These are phyloP conservation scores for Fusarium multiceps DNA, from an alignment of 2,329 filamentous ascomycete genomes.

Conservation along the genomic window DNA sequence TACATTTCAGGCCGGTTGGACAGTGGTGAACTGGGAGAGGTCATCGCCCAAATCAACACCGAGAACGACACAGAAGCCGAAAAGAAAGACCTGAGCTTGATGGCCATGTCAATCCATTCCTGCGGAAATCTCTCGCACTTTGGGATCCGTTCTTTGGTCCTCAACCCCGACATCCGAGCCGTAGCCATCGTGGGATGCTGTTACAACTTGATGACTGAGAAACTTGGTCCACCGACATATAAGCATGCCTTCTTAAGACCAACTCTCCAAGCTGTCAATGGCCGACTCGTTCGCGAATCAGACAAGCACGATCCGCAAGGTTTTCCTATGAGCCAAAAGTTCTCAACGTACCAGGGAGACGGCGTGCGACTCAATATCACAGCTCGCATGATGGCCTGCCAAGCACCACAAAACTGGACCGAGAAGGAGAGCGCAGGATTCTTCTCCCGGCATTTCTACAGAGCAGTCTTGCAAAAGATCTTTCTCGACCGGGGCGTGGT, in stretches of 20 bases:
- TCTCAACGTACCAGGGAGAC: conserved; percentile 67
- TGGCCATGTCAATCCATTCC: conserved; percentile 96
- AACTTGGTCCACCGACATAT: conserved; percentile 85
- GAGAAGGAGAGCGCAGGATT: conserved; percentile 82
- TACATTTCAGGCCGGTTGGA: conserved; percentile 81
- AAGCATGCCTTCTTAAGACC: conserved; percentile 84
- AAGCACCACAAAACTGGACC: conserved; percentile 94
- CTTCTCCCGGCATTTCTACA: conserved; percentile 93
- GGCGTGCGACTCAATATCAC: conserved; percentile 94
- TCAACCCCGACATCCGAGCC: conserved; percentile 87
- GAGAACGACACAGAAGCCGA: conserved; percentile 33
- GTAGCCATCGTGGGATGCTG: conserved; percentile 97
- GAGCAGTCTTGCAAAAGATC: conserved; percentile 90
- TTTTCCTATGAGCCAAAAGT: conserved; percentile 86
- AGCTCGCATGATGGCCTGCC: conserved; percentile 96
- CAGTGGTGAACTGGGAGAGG: conserved; percentile 75
- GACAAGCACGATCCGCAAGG: conserved; percentile 86
- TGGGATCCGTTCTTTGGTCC: conserved; percentile 83
- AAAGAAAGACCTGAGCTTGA: conserved; percentile 64
- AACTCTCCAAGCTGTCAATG: conserved; percentile 73
- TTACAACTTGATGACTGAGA: conserved; percentile 95
- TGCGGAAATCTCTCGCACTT: conserved; percentile 98
- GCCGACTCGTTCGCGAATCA: conserved; percentile 74
- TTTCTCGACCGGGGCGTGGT: conserved; percentile 88
- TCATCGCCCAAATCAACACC: conserved; percentile 70